Percentiles rank a stretch among this genome's conserved stretches.
phyloP scores from a whole-genome alignment of 306 rosid species.

The Dalbergia oliveri region DNA sequence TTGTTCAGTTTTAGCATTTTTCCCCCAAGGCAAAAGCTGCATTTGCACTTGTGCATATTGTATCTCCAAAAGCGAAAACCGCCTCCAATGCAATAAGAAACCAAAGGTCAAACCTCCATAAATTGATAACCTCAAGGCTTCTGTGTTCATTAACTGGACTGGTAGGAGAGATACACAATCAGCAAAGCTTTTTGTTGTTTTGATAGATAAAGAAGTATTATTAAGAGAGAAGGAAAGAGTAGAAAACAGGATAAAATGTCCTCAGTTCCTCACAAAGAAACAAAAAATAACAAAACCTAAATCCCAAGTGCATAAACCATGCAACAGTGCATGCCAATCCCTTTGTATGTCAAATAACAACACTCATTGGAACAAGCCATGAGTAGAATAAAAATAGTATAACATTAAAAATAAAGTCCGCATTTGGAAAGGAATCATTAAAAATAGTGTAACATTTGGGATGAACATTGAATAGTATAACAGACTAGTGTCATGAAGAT shows the following conservation, averaged over 20 bases:
- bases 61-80: background rate
- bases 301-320: too few species aligned
- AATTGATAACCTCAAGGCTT: background rate
- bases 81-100: constrained; percentile 8
- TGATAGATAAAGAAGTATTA: too few species aligned
- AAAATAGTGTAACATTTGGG: background rate
- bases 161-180: background rate
- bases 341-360: too few species aligned
- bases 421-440: too few species aligned
- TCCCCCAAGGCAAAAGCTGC: background rate
- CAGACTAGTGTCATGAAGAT: background rate
- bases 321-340: too few species aligned
- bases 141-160: background rate
- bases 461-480: background rate
- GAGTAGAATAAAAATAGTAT: too few species aligned
- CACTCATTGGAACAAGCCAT: too few species aligned
- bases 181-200: background rate
- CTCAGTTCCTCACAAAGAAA: too few species aligned
- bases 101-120: background rate
- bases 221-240: too few species aligned
- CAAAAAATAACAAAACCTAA: too few species aligned
- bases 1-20: background rate
- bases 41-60: background rate
- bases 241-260: too few species aligned
- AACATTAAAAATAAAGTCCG: too few species aligned